A percentile compares a stretch with the other conserved stretches of the same genome.
phyloP scores from a whole-genome alignment of 805 yeast genomes.

The Peterozyma toletana region DNA sequence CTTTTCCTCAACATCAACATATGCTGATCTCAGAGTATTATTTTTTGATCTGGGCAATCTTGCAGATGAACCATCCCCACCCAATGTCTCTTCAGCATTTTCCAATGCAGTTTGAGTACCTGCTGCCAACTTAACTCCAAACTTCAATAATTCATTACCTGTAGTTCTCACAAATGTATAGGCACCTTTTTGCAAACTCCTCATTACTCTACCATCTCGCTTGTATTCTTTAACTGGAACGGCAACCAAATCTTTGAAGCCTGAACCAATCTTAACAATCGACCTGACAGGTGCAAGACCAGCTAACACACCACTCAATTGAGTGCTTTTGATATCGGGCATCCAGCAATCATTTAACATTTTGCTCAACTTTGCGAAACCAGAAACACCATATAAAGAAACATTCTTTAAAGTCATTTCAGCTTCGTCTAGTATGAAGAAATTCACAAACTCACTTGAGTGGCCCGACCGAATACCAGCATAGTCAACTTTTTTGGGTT shows the following conservation, averaged over 20 bases:
- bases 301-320: slow-evolving; percentile 70
- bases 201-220: slow-evolving; percentile 61
- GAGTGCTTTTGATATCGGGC: slow-evolving; percentile 81
- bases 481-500: slow-evolving; percentile 84
- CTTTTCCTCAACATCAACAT: slow-evolving; percentile 8
- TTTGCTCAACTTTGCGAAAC: slow-evolving; percentile 53
- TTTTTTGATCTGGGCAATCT: slow-evolving; percentile 20
- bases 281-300: slow-evolving; percentile 83
- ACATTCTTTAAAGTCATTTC: slow-evolving; percentile 56
- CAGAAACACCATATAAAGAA: slow-evolving; percentile 68
- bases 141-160: slow-evolving; percentile 68
- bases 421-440: slow-evolving; percentile 85
- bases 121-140: slow-evolving; percentile 80
- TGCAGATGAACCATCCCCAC: slow-evolving; percentile 62
- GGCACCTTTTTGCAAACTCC: slow-evolving; percentile 73
- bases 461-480: slow-evolving; percentile 83
- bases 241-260: slow-evolving; percentile 64
- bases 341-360: slow-evolving; percentile 70
- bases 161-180: slow-evolving; percentile 68
- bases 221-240: slow-evolving; percentile 71
- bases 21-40: background rate
- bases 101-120: slow-evolving; percentile 83
- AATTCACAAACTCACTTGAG: slow-evolving; percentile 78
- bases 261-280: slow-evolving; percentile 69
- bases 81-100: slow-evolving; percentile 69